These are phyloP conservation scores for Telopea speciosissima DNA, from an alignment of 177 flowering plant genomes.

Conservation along the genomic window DNA sequence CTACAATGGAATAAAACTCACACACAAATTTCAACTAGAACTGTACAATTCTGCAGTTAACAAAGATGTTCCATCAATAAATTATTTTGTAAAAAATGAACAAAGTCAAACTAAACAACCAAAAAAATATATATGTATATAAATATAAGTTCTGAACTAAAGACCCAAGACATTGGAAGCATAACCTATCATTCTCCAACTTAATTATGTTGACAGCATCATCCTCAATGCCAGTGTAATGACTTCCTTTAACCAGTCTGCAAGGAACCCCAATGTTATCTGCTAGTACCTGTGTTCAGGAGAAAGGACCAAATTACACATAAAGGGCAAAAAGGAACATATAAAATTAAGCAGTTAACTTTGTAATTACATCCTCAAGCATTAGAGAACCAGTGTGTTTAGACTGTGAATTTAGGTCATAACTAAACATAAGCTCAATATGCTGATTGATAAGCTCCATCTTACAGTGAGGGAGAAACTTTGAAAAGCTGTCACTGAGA, in stretches of 20 bases:
- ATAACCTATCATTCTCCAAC: constrained; percentile 79
- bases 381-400: too few species aligned
- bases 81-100: neutral
- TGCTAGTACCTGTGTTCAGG: constrained; percentile 68
- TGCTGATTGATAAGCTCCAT: neutral
- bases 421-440: neutral
- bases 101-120: too few species aligned
- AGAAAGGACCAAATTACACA: neutral
- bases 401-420: too few species aligned
- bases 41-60: too few species aligned
- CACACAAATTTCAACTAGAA: neutral
- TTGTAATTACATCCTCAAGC: too few species aligned
- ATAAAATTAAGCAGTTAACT: constrained; percentile 3
- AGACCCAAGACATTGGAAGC: constrained; percentile 1
- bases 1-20: neutral
- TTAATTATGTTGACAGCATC: constrained; percentile 94
- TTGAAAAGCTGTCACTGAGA: neutral
- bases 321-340: neutral
- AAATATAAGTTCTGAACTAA: neutral
- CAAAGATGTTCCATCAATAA: too few species aligned
- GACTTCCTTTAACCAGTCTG: constrained; percentile 90
- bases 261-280: constrained; percentile 79
- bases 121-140: too few species aligned
- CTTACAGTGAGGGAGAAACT: neutral
- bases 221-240: constrained; percentile 93